Base-by-base conservation (phyloP, 2,329 filamentous ascomycete genomes). In the Emmonsiellopsis sp. region DNA sequence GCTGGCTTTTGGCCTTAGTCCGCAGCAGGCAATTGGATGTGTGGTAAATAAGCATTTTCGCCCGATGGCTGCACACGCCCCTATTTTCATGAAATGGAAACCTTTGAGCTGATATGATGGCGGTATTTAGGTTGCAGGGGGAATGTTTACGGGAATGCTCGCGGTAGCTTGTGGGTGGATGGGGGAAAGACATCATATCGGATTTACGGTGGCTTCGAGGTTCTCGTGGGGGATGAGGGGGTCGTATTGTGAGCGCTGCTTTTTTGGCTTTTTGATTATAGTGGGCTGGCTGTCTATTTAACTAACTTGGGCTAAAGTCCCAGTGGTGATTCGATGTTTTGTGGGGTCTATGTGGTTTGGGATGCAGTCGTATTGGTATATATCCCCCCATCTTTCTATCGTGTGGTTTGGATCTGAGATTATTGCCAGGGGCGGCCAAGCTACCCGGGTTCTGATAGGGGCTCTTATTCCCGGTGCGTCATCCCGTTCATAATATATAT, bases 161-260 rank as follows among this genome's bases (percentile, higher is more conserved):
- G 61, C 61, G 5, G 62, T 64, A 11, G 57, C 56, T 5, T 60
- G 58, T 49, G 62, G 62, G 9, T 63, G 62, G 62, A 61, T 61
- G 58, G 62, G 62, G 8, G 58, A 61, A 45, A 58, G 57, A 14
- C 62, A 64, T 17, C 57, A 62, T 52, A 59, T 64, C 48, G 62
- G 62, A 9, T 64, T 64, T 55, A 64, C 62, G 5, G 60, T 64
- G 21, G 54, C 60, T 21, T 62, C 57, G 21, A 53, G 62, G 39
- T 61, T 61, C 42, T 62, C 60, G 6, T 63, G 60, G 60, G 61
- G 61, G 11, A 63, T 63, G 60, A 53, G 57, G 42, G 61, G 61
- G 13, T 58, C 57, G 36, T 63, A 61, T 48, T 63, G 56, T 58
- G 48, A n/a, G 50, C 32, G 6, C 9, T 37, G 11, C 2, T 13